Evolutionary conservation across 257 asterid genomes (phyloP), one percentile per base, ranked within the genome.

Genomic region (Solanum chmielewskii): DNA sequence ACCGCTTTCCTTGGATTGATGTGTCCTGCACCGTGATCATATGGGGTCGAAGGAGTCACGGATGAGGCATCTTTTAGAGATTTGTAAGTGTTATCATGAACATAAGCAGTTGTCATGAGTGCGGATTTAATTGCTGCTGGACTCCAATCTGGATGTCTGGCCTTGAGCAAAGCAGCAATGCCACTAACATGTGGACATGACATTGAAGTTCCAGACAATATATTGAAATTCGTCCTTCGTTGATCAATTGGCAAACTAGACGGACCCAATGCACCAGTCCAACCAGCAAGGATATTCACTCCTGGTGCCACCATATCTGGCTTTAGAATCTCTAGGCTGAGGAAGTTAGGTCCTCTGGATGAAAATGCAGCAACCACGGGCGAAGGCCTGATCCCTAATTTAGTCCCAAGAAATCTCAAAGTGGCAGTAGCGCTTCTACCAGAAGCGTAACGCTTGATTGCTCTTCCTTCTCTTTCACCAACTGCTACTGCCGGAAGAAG

Each of bases 151-250:
- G 96, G 98, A 33, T 93, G 99, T 41, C 91, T 90, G 3, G 99
- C 94, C 85, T 95, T 97, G 66, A 97, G 92, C 85, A 95, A 13
- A 2, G 99, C 99, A 0, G 99, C 99, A 18, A 95, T 74, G 14
- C 99, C 99, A 59, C 99, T 97, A 0, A 97, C 96, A 44, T 96
- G 99, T 0, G 99, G 99, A 86, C 99, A 97, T 1, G 99, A 96
- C 98, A 97, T 97, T 52, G 99, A 97, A 4, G 99, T 97, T 13
- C 99, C 99, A 0, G 99, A 97, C 35, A 97, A 87, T 11, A 96
- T 95, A 73, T 97, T 97, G 92, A 96, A 97, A 52, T 88, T 90
- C 0, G 98, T 96, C 81, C 96, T 77, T 1, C 99, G 91, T n/a
- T 20, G 92, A 64, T 97, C 99, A 0, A 95, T 87, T 0, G 98